Evolutionary conservation across 1,139 yeast genomes (phyloP).

Genomic region (Magnusiomyces clavatus): DNA sequence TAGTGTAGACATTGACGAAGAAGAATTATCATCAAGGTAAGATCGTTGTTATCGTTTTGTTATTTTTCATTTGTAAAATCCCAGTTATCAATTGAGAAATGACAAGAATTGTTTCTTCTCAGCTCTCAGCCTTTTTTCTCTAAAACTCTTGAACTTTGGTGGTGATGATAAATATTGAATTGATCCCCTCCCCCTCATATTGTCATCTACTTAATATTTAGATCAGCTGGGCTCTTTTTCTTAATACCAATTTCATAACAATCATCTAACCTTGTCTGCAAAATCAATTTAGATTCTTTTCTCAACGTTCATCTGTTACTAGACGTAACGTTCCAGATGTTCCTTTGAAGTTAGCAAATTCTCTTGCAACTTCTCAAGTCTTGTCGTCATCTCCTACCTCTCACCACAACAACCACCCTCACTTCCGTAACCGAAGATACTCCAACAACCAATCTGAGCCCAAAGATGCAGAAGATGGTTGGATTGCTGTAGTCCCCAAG

Average conservation of each 20-base stretch:
- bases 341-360: constrained; percentile 2
- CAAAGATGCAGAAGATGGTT: constrained; percentile 26
- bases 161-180: not conserved
- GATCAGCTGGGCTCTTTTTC: not conserved
- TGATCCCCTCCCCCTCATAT: not conserved
- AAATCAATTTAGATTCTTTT: not conserved
- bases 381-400: not conserved
- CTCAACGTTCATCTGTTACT: not conserved
- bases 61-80: not conserved
- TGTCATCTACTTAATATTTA: not conserved
- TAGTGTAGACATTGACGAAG: not conserved
- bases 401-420: constrained; percentile 2
- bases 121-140: not conserved
- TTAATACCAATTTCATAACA: not conserved
- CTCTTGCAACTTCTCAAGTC: not conserved
- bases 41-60: not conserved
- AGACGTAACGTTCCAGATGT: constrained; percentile 1
- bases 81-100: not conserved
- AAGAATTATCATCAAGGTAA: constrained; percentile 2
- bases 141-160: not conserved
- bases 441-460: constrained; percentile 4
- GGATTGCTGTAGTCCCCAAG: constrained; percentile 29
- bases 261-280: not conserved
- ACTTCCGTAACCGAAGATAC: constrained; percentile 7
- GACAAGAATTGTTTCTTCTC: not conserved